Base-by-base conservation (phyloP, 768 basidiomycete genomes). In the Coprinopsis marcescibilis region DNA sequence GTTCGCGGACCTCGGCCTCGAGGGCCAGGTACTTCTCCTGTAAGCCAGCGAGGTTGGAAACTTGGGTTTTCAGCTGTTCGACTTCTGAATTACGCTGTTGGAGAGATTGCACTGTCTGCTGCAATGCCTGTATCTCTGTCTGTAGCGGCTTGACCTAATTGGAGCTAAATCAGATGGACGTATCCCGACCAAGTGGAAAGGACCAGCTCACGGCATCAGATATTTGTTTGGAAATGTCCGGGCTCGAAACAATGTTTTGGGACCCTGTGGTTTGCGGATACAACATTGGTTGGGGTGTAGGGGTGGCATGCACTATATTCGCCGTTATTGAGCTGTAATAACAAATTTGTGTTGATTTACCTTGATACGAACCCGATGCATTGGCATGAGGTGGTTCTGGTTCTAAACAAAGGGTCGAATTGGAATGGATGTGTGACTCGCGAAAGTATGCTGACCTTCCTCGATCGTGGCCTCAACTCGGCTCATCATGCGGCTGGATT, bases 391-490 rank as follows among this genome's bases (percentile, higher is more conserved):
- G 61, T 8, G 60, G 51, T 56, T 61, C 63, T 52, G 51, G 37
- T 37, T 49, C 45, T 52, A 24, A 12, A 40, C 43, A 17, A 50
- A 39, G 26, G 30, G 17, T 23, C 43, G 21, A 20, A 14, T 26
- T 32, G 38, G 37, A 14, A 41, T 6, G 40, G 4, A 50, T 7
- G 35, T 17, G 35, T 6, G 7, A 19, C 35, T 11, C 12, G 46
- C 8, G 21, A 20, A 34, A 21, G 13, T 14, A 25, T 15, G 19
- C 7, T 26, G 40, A 78, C 78, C 79, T 66, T 79, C 73, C 62
- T 76, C 77, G 42, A 87, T 86, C 3, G 78, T 76, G 15, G 71
- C 71, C 61, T 85, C 78, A 2, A 59, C 59, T 1, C 73, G 73
- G 49, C 76, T 76, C 27, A 73, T 58, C 19, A 68, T 70, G 56